These are phyloP conservation scores for Gliomastix tumulicola DNA, from an alignment of 2,329 filamentous ascomycete genomes.

Conservation along the genomic window DNA sequence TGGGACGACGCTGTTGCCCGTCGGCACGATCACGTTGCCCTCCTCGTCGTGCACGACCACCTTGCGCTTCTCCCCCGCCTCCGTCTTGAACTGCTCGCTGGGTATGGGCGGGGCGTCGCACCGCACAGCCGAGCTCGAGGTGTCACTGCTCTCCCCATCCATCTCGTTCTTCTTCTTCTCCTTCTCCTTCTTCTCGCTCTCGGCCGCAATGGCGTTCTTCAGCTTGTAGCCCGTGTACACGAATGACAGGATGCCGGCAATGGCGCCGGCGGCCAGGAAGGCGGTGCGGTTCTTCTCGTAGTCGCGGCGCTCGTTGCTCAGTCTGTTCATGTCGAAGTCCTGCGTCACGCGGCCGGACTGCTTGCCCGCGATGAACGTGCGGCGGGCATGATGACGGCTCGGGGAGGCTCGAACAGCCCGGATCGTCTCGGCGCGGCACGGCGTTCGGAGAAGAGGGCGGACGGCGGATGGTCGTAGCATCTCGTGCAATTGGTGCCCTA, in stretches of 20 bases:
- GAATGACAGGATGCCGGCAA: conserved; percentile 42
- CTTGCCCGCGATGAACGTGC: conserved; percentile 20
- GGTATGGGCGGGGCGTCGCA: conserved; percentile 27
- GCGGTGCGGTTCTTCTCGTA: conserved; percentile 44
- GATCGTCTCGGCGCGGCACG: conserved; percentile 11
- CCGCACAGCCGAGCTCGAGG: conserved; percentile 35
- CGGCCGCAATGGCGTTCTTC: conserved; percentile 28
- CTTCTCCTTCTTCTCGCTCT: conserved; percentile 24
- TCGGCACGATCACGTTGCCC: conserved; percentile 68
- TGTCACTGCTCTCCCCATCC: conserved; percentile 9
- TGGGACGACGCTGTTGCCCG: conserved; percentile 73
- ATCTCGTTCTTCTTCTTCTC: conserved; percentile 14
- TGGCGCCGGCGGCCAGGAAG: conserved; percentile 43
- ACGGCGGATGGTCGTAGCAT: conserved; percentile 20
- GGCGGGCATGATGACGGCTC: conserved; percentile 11
- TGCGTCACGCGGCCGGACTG: conserved; percentile 31
- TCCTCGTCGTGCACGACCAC: conserved; percentile 60
- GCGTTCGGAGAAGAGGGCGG: conserved; percentile 14
- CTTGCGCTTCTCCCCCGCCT: conserved; percentile 45
- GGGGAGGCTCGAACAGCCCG: conserved; percentile 6
- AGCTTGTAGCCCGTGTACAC: conserved; percentile 46
- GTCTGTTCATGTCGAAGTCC: conserved; percentile 40
- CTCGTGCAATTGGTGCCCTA: too few relatives aligned
- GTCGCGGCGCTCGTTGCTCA: conserved; percentile 36
- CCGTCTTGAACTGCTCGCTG: conserved; percentile 37